Percentiles rank a stretch among this genome's conserved stretches.
phyloP scores from a whole-genome alignment of 108 stramenopile species.

The Cyclotella distinguenda region DNA sequence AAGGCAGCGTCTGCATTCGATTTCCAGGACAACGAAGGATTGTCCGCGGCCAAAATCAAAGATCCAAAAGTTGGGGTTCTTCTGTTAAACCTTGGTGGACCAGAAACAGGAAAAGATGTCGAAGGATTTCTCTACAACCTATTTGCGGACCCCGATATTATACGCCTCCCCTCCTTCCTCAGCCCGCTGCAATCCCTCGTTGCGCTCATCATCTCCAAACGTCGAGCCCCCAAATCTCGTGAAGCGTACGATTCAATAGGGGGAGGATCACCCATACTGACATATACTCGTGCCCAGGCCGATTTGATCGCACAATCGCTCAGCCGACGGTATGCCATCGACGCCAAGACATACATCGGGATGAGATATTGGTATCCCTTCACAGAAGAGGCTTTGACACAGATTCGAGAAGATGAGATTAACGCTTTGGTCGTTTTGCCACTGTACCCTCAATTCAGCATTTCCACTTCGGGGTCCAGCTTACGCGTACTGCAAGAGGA shows the following conservation, averaged over 20 bases:
- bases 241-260: conserved; percentile 95
- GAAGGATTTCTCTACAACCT: conserved; percentile 96
- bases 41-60: conserved; percentile 11
- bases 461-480: conserved; percentile 92
- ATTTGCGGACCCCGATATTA: conserved; percentile 98
- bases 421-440: conserved; percentile 92
- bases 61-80: conserved; percentile 84
- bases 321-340: conserved; percentile 53
- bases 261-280: conserved; percentile 94
- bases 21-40: conserved; percentile 11
- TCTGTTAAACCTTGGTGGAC: conserved; percentile 94
- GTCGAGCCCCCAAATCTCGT: conserved; percentile 91
- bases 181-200: conserved; percentile 79
- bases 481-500: conserved; percentile 92
- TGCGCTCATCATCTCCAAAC: conserved; percentile 84
- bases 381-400: conserved; percentile 90
- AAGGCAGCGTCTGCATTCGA: conserved; percentile 26
- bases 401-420: conserved; percentile 79
- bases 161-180: conserved; percentile 84
- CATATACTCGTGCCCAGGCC: conserved; percentile 90
- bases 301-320: conserved; percentile 62
- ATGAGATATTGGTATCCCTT: conserved; percentile 99
- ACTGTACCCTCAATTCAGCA: conserved; percentile 96
- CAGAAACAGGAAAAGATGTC: conserved; percentile 89
- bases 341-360: conserved; percentile 92